Conservation (phyloP, 352 stramenopile genomes). For the Globisporangium orthogonon region DNA sequence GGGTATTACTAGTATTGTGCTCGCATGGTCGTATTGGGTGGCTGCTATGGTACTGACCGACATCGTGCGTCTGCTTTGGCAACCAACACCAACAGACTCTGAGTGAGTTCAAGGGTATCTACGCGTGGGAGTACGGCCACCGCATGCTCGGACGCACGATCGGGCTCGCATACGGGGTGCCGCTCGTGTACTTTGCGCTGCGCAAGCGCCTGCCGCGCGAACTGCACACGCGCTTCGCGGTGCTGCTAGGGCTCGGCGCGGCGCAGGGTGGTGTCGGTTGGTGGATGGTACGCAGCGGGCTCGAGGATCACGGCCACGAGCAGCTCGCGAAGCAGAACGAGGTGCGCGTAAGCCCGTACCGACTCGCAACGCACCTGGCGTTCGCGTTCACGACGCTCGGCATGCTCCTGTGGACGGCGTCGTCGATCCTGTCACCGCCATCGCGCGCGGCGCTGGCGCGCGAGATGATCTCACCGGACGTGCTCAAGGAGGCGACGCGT, state of each 20-base stretch:
- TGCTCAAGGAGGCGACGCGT: slow-evolving; percentile 49
- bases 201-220: slow-evolving; percentile 74
- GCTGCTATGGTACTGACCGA: not conserved
- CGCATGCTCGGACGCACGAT: slow-evolving; percentile 96
- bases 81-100: slow-evolving; percentile 67
- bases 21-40: not conserved
- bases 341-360: slow-evolving; percentile 96
- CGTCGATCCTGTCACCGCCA: slow-evolving; percentile 84
- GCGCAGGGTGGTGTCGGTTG: slow-evolving; percentile 90
- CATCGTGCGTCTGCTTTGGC: not conserved
- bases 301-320: slow-evolving; percentile 90
- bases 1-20: slow-evolving; percentile 1
- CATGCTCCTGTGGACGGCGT: slow-evolving; percentile 92
- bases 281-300: slow-evolving; percentile 99
- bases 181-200: slow-evolving; percentile 91
- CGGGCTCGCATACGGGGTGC: slow-evolving; percentile 90
- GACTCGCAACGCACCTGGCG: slow-evolving; percentile 94
- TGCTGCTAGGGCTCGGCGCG: slow-evolving; percentile 59
- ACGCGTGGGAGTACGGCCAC: slow-evolving; percentile 95
- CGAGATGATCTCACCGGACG: slow-evolving; percentile 79
- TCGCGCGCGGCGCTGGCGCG: slow-evolving; percentile 49
- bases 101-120: slow-evolving; percentile 99
- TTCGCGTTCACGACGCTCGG: slow-evolving; percentile 97
- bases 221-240: slow-evolving; percentile 57
- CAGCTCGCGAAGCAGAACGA: slow-evolving; percentile 84